Evolutionary conservation across 2,329 filamentous ascomycete species (phyloP).

Genomic region (Colletotrichum sublineola): DNA sequence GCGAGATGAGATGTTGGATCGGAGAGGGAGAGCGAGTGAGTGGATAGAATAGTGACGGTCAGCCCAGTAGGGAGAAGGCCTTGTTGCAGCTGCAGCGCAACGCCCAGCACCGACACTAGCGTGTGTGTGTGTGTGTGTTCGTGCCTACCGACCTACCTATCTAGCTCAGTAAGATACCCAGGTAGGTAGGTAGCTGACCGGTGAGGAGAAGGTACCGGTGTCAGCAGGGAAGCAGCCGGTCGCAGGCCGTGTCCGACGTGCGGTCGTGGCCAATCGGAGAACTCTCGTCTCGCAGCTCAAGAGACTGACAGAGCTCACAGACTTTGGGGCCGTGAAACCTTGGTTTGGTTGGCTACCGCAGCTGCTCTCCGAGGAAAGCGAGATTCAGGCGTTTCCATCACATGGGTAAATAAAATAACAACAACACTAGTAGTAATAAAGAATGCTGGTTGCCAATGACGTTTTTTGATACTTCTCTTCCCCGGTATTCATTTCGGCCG

Average conservation of each 20-base stretch:
- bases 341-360: constrained; percentile 20
- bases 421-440: too few species aligned
- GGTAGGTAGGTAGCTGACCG: too few species aligned
- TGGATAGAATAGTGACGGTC: neutral
- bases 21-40: too few species aligned
- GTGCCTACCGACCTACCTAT: too few species aligned
- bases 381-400: too few species aligned
- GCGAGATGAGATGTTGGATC: neutral
- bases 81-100: constrained; percentile 15
- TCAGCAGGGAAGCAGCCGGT: constrained; percentile 30
- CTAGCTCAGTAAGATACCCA: too few species aligned
- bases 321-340: constrained; percentile 12
- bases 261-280: constrained; percentile 27
- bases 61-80: neutral
- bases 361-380: neutral
- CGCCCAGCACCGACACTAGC: constrained; percentile 29
- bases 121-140: neutral
- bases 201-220: neutral
- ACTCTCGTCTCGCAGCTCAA: neutral
- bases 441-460: neutral
- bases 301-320: neutral
- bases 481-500: neutral
- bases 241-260: constrained; percentile 4
- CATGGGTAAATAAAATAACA: too few species aligned
- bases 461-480: neutral